Conservation (phyloP, 805 yeast genomes). For the Nakazawaea wickerhamii region DNA sequence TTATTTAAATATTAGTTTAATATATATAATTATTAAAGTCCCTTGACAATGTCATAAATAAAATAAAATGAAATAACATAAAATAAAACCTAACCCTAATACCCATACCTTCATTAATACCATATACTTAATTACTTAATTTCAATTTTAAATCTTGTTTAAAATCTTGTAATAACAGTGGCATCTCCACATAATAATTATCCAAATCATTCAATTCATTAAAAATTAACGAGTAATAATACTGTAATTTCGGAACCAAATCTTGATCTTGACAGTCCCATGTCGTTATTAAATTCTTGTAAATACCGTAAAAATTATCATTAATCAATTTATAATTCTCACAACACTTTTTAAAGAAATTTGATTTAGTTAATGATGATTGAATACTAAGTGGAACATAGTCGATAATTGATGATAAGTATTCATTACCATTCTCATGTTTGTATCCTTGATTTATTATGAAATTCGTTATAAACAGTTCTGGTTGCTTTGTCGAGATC, state of each 20-base stretch:
- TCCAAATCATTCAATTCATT: conserved; percentile 30
- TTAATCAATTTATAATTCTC: conserved; percentile 28
- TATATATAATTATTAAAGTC: not conserved
- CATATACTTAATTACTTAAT: not conserved
- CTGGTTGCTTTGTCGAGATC: conserved; percentile 12
- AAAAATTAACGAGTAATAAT: conserved; percentile 24
- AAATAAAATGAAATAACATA: not conserved
- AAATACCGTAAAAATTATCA: conserved; percentile 31
- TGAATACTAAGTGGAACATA: conserved; percentile 17
- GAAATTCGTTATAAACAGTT: conserved; percentile 19
- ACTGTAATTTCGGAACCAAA: conserved; percentile 20
- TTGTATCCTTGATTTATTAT: conserved; percentile 29
- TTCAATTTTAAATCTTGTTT: conserved; percentile 14
- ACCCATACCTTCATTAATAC: not conserved
- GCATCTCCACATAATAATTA: conserved; percentile 29
- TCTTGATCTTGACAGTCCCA: conserved; percentile 13
- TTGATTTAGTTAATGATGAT: conserved; percentile 17
- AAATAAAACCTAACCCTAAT: not conserved
- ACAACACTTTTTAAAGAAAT: conserved; percentile 25
- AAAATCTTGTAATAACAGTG: conserved; percentile 24
- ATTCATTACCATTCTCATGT: conserved; percentile 23
- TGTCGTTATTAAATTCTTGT: conserved; percentile 21
- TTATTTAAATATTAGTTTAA: no score
- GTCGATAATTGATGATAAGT: conserved; percentile 27
- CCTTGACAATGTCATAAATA: not conserved